Percentiles rank a stretch among this genome's conserved stretches.
These are phyloP conservation scores for Neurospora sp. DNA, from an alignment of 495 filamentous ascomycete genomes.

Conservation along the genomic window DNA sequence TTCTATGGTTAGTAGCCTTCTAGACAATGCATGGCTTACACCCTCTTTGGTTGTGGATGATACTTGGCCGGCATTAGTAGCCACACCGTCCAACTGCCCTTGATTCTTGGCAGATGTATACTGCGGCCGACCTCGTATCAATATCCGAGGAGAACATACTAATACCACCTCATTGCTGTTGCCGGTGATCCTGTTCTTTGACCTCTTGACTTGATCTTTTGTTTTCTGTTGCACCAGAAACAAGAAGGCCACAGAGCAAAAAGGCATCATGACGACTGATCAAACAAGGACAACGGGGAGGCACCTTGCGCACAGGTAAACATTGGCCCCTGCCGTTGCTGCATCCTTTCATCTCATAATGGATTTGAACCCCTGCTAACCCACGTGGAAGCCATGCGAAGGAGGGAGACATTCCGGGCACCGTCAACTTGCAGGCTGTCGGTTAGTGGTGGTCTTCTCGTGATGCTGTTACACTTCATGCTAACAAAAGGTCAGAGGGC, in stretches of 20 bases:
- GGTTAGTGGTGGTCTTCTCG: slow-evolving; percentile 13
- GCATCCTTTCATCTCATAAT: not conserved
- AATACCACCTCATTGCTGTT: not conserved
- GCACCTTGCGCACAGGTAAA: not conserved
- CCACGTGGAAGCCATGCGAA: slow-evolving; percentile 43
- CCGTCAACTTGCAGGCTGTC: slow-evolving; percentile 43
- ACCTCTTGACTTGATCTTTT: not conserved
- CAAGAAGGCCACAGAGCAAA: not conserved
- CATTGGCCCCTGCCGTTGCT: not conserved
- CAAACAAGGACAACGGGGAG: not conserved
- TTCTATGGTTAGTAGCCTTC: not conserved
- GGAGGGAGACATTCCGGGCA: slow-evolving; percentile 48
- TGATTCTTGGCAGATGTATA: not conserved
- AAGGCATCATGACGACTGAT: not conserved
- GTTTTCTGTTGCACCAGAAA: not conserved
- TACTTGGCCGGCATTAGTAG: not conserved
- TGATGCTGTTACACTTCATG: not conserved
- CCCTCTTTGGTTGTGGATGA: not conserved
- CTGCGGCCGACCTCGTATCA: not conserved
- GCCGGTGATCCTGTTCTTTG: no score
- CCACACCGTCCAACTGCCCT: not conserved
- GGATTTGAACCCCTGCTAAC: not conserved
- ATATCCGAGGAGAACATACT: not conserved
- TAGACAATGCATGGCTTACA: not conserved
- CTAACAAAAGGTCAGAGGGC: slow-evolving; percentile 32